A percentile compares a stretch with the other conserved stretches of the same genome.
Evolutionary conservation across 1,284 basidiomycete species (phyloP).

Genomic region (Tylopilus sp.): DNA sequence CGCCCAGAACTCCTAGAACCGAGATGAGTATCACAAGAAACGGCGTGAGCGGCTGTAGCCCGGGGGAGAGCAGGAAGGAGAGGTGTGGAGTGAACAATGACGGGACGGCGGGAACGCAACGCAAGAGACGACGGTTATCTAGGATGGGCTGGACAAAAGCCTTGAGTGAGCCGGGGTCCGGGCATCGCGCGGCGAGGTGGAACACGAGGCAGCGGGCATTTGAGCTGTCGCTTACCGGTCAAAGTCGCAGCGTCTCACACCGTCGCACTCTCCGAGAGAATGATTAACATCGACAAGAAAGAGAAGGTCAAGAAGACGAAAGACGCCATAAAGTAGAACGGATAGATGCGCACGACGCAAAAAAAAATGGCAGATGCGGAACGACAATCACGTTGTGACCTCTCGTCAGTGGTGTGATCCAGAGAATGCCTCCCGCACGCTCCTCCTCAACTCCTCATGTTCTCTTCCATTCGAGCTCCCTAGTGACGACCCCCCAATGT

Average conservation of each 20-base stretch:
- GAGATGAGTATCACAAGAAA: conserved; percentile 14
- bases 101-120: too few relatives aligned
- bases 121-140: conserved; percentile 25
- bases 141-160: background rate
- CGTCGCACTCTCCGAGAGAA: background rate
- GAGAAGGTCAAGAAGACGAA: conserved; percentile 9
- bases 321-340: conserved; percentile 10
- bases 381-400: background rate
- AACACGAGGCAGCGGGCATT: conserved; percentile 27
- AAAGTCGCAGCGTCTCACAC: background rate
- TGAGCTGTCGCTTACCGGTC: conserved; percentile 4
- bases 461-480: conserved; percentile 55
- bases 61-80: background rate
- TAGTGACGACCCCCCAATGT: conserved; percentile 60
- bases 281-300: background rate
- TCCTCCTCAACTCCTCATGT: conserved; percentile 74
- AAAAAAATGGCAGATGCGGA: background rate
- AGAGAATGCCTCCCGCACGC: conserved; percentile 74
- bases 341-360: background rate
- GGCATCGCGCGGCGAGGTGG: conserved; percentile 13
- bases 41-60: background rate
- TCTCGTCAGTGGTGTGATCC: conserved; percentile 44
- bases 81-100: background rate
- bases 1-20: conserved; percentile 13
- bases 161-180: conserved; percentile 3